Evolutionary conservation across 441 rosid species (phyloP).

Genomic region (Bocquillonia castaneifolia): DNA sequence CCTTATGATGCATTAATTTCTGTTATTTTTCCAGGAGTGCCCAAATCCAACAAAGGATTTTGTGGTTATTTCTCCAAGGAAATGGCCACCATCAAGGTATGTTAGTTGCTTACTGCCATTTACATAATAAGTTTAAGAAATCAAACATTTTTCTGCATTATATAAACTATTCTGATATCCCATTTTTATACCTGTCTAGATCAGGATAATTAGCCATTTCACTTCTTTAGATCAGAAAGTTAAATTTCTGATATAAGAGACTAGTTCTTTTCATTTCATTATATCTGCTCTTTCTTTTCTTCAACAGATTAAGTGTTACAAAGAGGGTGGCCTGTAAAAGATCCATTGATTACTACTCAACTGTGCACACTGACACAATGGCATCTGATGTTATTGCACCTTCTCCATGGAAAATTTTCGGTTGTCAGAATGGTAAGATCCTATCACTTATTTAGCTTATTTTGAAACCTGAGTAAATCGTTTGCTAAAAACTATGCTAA

Average conservation of each 20-base stretch:
- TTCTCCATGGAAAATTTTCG: constrained; percentile 93
- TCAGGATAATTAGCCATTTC: too few relatives aligned
- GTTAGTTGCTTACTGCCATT: background rate
- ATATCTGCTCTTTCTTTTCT: background rate
- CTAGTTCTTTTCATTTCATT: background rate
- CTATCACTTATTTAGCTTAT: constrained; percentile 4
- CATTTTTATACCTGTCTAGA: too few relatives aligned
- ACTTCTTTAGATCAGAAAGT: background rate
- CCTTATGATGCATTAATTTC: constrained; percentile 14
- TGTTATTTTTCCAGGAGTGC: constrained; percentile 41
- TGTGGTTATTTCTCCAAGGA: constrained; percentile 50
- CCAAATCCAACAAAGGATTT: constrained; percentile 47
- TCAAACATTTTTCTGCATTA: background rate
- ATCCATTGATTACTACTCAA: constrained; percentile 45
- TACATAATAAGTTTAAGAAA: background rate
- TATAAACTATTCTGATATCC: background rate
- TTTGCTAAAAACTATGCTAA: constrained; percentile 13
- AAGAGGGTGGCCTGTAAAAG: constrained; percentile 38
- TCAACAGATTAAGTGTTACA: constrained; percentile 39
- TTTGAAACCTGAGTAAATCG: constrained; percentile 4
- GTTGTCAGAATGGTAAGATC: constrained; percentile 80
- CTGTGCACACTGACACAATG: constrained; percentile 45
- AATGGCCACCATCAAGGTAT: constrained; percentile 57
- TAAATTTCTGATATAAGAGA: background rate
- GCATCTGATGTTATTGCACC: constrained; percentile 81